Conservation (phyloP, 2,329 filamentous ascomycete species). For the Neonectria punicea region DNA sequence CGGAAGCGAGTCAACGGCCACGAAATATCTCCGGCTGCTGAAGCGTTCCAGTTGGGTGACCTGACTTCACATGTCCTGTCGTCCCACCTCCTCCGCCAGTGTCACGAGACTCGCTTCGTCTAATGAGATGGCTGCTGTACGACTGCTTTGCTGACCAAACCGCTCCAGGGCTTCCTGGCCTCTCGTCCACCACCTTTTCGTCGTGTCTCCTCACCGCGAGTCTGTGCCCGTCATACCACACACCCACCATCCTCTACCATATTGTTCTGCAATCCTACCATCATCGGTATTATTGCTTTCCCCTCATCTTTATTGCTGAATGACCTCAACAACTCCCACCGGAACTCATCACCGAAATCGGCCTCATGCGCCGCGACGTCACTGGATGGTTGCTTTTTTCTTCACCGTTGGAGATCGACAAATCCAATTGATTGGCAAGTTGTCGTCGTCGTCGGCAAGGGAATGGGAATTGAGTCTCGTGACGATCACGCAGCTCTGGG, state of each 20-base stretch:
- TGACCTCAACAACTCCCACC: not conserved
- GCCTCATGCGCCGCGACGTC: constrained; percentile 25
- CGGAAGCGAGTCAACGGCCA: constrained; percentile 7
- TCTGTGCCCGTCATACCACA: constrained; percentile 15
- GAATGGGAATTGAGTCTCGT: not conserved
- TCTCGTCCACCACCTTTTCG: constrained; percentile 22
- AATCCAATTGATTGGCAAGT: constrained; percentile 28
- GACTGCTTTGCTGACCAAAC: constrained; percentile 14
- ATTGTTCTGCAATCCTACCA: not conserved
- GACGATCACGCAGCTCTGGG: not conserved
- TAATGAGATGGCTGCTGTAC: constrained; percentile 18
- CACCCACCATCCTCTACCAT: not conserved
- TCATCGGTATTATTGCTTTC: not conserved
- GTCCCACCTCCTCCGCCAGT: constrained; percentile 23
- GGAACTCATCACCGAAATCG: not conserved
- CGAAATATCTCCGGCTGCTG: constrained; percentile 16
- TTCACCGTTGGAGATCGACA: constrained; percentile 31
- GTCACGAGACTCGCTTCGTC: constrained; percentile 30
- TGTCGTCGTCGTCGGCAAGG: not conserved
- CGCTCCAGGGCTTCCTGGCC: constrained; percentile 11
- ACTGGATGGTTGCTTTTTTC: constrained; percentile 23
- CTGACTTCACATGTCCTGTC: constrained; percentile 34
- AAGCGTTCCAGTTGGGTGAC: constrained; percentile 16
- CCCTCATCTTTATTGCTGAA: not conserved
- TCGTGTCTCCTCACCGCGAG: constrained; percentile 11